Conservation (phyloP, 1,139 yeast genomes). For the Zygotorulaspora mrakii region DNA sequence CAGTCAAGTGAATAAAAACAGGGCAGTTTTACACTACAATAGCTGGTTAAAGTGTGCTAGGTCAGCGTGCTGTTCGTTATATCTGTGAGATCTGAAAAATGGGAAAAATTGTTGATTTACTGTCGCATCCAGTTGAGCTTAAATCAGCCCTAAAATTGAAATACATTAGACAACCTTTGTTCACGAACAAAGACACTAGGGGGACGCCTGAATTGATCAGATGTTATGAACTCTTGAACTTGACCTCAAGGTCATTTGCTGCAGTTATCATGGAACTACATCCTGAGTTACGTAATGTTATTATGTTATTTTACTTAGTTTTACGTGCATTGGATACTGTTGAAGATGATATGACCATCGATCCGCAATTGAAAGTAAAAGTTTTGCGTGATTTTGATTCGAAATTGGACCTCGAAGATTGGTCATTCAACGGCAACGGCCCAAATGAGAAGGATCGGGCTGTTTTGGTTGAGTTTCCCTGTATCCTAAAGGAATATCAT, state of each 20-base stretch:
- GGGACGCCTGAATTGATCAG: conserved; percentile 50
- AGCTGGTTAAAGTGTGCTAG: too few relatives aligned
- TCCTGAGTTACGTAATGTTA: conserved; percentile 80
- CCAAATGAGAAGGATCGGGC: conserved; percentile 77
- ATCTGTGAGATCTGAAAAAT: too few relatives aligned
- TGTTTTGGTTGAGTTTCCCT: conserved; percentile 73
- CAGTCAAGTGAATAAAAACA: neutral
- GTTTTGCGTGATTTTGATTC: conserved; percentile 64
- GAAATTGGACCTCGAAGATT: conserved; percentile 58
- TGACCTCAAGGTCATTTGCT: conserved; percentile 86
- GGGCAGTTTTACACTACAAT: too few relatives aligned
- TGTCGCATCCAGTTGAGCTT: conserved; percentile 70
- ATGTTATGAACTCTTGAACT: conserved; percentile 65
- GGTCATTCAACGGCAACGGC: conserved; percentile 76
- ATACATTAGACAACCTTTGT: conserved; percentile 52
- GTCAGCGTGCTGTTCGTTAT: too few relatives aligned
- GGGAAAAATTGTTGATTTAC: conserved; percentile 64
- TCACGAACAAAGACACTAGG: conserved; percentile 47
- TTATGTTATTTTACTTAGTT: conserved; percentile 78
- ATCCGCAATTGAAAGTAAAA: conserved; percentile 67
- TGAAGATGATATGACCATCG: conserved; percentile 93
- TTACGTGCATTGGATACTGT: conserved; percentile 91
- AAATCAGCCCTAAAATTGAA: conserved; percentile 60
- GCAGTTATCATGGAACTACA: conserved; percentile 88
- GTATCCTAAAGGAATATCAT: conserved; percentile 66